Conservation (phyloP, 116 monocot species). For the Posidonia oceanica region DNA sequence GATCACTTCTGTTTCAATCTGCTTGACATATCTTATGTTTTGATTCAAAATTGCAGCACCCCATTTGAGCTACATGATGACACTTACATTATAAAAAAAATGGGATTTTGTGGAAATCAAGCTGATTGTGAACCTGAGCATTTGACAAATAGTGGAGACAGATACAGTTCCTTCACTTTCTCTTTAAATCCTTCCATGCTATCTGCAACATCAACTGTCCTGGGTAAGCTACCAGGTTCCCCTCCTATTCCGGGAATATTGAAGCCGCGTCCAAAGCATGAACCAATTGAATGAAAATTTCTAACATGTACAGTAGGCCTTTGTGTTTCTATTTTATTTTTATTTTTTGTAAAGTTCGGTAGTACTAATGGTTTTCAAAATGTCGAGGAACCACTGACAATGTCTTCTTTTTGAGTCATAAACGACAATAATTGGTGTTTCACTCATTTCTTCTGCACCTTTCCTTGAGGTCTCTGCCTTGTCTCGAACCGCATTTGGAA, state of each 20-base stretch:
- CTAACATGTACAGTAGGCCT: no score
- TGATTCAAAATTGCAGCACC: constrained; percentile 37
- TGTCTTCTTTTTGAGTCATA: no score
- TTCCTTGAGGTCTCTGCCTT: no score
- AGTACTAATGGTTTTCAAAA: no score
- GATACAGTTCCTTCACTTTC: constrained; percentile 12
- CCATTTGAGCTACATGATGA: constrained; percentile 93
- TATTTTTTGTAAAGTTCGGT: no score
- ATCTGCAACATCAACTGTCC: constrained; percentile 17
- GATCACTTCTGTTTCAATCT: background rate
- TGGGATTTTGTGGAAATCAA: constrained; percentile 51
- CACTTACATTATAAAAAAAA: constrained; percentile 66
- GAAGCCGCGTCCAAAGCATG: constrained; percentile 28
- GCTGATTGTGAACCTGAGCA: constrained; percentile 18
- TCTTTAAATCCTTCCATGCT: constrained; percentile 31
- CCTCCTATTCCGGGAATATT: constrained; percentile 73
- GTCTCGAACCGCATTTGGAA: no score
- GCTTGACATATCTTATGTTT: background rate
- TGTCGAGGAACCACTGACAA: no score
- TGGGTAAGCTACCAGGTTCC: constrained; percentile 26
- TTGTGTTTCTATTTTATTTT: no score
- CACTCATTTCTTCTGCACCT: no score
- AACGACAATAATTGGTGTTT: no score
- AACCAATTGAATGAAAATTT: background rate
- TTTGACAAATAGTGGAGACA: constrained; percentile 29